phyloP scores from a whole-genome alignment of 78 protist genomes.

The Dictyostelium purpureum region DNA sequence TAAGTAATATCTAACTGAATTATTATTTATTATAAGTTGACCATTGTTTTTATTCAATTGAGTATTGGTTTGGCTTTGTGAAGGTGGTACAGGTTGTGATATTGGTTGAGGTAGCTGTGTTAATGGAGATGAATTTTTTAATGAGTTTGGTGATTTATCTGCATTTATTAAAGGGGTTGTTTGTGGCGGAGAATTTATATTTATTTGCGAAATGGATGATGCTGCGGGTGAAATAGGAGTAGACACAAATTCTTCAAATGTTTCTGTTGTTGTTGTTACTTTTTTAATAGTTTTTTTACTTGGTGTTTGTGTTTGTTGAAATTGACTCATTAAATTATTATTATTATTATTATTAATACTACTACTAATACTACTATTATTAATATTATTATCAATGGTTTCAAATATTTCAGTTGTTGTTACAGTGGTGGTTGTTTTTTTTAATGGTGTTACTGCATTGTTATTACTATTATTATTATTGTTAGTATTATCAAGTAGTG shows the following conservation, averaged over 20 bases:
- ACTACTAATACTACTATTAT: too few relatives aligned
- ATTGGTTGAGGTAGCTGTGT: not conserved
- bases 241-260: not conserved
- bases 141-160: not conserved
- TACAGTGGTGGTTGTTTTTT: not conserved
- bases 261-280: not conserved
- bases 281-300: not conserved
- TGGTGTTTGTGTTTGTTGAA: not conserved
- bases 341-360: too few relatives aligned
- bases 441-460: not conserved
- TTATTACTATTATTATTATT: not conserved
- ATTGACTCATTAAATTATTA: not conserved
- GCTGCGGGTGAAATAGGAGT: not conserved
- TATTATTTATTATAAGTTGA: too few relatives aligned
- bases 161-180: not conserved
- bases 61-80: not conserved
- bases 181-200: not conserved
- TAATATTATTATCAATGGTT: not conserved
- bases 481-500: not conserved
- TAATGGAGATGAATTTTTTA: not conserved
- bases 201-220: not conserved
- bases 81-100: too few relatives aligned
- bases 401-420: not conserved
- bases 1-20: slow-evolving; percentile 16
- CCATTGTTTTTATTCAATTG: not conserved